Conservation (phyloP, 2,329 filamentous ascomycete genomes). For the Talaromyces sp. region DNA sequence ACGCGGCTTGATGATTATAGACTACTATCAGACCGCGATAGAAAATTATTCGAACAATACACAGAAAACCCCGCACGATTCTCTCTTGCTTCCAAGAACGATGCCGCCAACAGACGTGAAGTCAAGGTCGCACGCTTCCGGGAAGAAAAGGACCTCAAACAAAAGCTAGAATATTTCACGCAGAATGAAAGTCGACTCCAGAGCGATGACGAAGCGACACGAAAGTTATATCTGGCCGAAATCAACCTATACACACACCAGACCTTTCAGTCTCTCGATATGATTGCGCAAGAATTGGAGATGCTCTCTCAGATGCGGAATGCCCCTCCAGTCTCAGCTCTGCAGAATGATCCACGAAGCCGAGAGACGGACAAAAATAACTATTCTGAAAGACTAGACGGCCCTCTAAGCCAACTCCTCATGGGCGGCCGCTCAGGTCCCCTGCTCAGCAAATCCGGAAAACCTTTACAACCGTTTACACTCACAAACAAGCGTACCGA, state of each 20-base stretch:
- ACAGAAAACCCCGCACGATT: slow-evolving; percentile 70
- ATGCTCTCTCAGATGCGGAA: slow-evolving; percentile 71
- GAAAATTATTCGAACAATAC: slow-evolving; percentile 70
- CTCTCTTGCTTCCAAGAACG: slow-evolving; percentile 64
- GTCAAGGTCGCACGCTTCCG: slow-evolving; percentile 83
- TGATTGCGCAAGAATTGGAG: slow-evolving; percentile 77
- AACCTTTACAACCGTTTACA: slow-evolving; percentile 87
- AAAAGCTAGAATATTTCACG: slow-evolving; percentile 70
- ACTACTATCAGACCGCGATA: slow-evolving; percentile 64
- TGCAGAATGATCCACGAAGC: slow-evolving; percentile 40
- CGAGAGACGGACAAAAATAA: slow-evolving; percentile 53
- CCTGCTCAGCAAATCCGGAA: slow-evolving; percentile 73
- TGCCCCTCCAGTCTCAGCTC: slow-evolving; percentile 42
- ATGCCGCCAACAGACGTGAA: slow-evolving; percentile 70
- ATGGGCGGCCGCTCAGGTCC: slow-evolving; percentile 59
- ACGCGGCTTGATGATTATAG: slow-evolving; percentile 75
- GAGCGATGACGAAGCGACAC: slow-evolving; percentile 80
- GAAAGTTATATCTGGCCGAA: slow-evolving; percentile 74
- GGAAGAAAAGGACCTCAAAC: slow-evolving; percentile 80
- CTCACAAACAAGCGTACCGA: slow-evolving; percentile 74
- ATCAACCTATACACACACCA: slow-evolving; percentile 72
- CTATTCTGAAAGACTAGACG: slow-evolving; percentile 75
- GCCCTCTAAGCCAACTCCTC: slow-evolving; percentile 55
- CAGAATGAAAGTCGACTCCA: slow-evolving; percentile 61
- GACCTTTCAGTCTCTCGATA: slow-evolving; percentile 83